phyloP scores from a whole-genome alignment of 345 rosid genomes.

The Lepidium africanum region DNA sequence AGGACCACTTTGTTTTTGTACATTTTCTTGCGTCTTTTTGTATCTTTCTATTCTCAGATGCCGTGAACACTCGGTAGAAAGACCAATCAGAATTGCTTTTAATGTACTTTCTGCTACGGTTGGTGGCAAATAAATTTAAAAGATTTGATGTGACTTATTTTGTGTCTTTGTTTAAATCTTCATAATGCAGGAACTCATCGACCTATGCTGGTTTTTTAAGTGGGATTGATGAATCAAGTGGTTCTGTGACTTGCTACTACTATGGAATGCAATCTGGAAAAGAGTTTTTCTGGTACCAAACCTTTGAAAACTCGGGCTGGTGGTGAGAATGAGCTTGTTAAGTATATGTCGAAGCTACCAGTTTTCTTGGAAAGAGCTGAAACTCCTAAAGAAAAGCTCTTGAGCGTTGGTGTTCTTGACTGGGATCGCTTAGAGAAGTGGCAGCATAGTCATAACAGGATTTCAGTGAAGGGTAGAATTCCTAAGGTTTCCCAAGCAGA shows the following conservation, averaged over 20 bases:
- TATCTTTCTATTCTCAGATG: neutral
- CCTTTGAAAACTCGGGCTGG: neutral
- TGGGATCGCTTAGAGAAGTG: conserved; percentile 88
- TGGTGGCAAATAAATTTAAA: neutral
- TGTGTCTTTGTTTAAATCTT: neutral
- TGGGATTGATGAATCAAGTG: conserved; percentile 5
- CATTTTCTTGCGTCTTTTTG: neutral
- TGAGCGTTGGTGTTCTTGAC: conserved; percentile 88
- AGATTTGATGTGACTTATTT: conserved; percentile 3
- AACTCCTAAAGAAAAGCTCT: conserved; percentile 44
- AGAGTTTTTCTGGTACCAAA: neutral
- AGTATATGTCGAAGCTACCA: conserved; percentile 84
- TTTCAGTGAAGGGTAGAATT: conserved; percentile 31
- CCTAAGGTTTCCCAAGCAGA: conserved; percentile 40
- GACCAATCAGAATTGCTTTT: neutral
- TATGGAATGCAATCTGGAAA: conserved; percentile 15
- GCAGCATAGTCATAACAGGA: conserved; percentile 50
- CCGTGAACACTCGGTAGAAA: neutral
- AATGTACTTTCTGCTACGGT: neutral
- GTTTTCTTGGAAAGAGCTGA: conserved; percentile 65
- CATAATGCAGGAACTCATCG: conserved; percentile 2
- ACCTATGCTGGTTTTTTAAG: neutral
- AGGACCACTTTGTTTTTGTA: conserved; percentile 11
- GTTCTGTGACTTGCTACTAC: neutral
- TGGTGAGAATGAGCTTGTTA: conserved; percentile 70